Percentiles rank a stretch among this genome's conserved stretches.
Evolutionary conservation across 83 land plant genomes (phyloP).

Genomic region (Picea abies): DNA sequence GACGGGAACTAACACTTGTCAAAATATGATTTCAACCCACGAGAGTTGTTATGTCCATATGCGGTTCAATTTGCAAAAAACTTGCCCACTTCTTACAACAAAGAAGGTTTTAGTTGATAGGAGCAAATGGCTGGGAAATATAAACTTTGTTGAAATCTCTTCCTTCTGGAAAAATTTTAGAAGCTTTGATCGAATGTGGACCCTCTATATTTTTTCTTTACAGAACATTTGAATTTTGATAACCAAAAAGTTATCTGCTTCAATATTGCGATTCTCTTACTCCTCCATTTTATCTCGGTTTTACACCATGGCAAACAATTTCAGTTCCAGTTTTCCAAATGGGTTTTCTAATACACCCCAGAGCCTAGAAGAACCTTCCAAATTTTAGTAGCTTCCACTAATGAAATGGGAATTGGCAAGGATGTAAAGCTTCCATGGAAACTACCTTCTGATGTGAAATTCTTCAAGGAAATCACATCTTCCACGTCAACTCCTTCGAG

Average conservation of each 20-base stretch:
- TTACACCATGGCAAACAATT: constrained; percentile 3
- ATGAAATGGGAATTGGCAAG: constrained; percentile 83
- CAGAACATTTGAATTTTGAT: neutral
- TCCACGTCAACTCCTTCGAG: constrained; percentile 52
- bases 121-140: too few species aligned
- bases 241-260: neutral
- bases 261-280: neutral
- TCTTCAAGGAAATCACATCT: constrained; percentile 82
- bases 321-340: constrained; percentile 11
- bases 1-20: constrained; percentile 95
- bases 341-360: constrained; percentile 24
- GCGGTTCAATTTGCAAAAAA: too few species aligned
- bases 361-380: constrained; percentile 60
- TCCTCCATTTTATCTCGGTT: neutral
- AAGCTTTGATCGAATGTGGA: too few species aligned
- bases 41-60: too few species aligned
- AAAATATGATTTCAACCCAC: constrained; percentile 56
- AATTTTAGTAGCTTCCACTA: constrained; percentile 90
- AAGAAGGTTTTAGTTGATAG: too few species aligned
- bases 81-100: too few species aligned
- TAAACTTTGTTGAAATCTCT: too few species aligned
- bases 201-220: neutral
- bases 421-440: constrained; percentile 92
- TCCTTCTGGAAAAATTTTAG: too few species aligned
- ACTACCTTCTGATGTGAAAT: constrained; percentile 76